phyloP scores from a whole-genome alignment of 768 basidiomycete species.

The Suillus spraguei region DNA sequence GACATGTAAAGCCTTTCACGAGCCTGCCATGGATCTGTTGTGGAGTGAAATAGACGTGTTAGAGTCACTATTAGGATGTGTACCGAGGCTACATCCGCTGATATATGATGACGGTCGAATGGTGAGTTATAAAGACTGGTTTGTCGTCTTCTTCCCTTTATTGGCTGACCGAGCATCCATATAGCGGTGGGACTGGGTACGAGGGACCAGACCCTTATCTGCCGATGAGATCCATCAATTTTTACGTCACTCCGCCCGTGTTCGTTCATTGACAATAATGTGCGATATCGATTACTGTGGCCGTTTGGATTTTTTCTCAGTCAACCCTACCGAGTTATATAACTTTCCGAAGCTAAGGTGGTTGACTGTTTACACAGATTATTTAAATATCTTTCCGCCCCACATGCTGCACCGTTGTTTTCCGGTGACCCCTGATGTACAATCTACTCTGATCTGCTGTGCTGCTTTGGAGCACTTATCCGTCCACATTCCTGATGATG shows the following conservation, averaged over 20 bases:
- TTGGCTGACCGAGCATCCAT: background rate
- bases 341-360: background rate
- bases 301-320: background rate
- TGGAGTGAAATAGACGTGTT: background rate
- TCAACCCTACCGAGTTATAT: background rate
- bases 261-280: background rate
- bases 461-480: background rate
- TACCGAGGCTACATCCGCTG: background rate
- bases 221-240: background rate
- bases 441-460: background rate
- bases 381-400: background rate
- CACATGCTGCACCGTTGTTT: background rate
- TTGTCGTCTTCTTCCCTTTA: background rate
- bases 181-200: background rate
- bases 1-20: conserved; percentile 19
- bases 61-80: background rate
- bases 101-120: background rate
- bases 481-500: background rate
- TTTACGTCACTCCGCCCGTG: background rate
- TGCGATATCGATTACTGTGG: background rate
- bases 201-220: background rate
- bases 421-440: too few species aligned
- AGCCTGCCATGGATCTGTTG: background rate
- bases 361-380: background rate
- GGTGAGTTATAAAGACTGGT: background rate